A percentile compares a stretch with the other conserved stretches of the same genome.
These are phyloP conservation scores for Fusarium tricinctum DNA, from an alignment of 2,329 filamentous ascomycete species.

Conservation along the genomic window DNA sequence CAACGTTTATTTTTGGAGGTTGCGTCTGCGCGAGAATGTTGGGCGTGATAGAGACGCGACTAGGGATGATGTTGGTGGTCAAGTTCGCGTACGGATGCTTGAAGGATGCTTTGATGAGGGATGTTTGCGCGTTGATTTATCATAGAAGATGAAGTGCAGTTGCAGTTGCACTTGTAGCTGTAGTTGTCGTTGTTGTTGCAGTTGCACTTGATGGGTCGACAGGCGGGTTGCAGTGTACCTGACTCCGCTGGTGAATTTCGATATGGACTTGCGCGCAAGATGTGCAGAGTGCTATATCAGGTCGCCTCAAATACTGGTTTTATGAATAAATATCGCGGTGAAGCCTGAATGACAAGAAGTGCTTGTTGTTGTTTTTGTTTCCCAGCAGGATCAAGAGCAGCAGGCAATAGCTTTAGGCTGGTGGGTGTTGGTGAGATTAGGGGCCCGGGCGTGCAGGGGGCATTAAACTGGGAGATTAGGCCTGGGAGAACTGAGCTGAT, in stretches of 20 bases:
- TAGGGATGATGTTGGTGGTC: constrained; percentile 21
- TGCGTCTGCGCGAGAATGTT: constrained; percentile 31
- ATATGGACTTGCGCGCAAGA: constrained; percentile 29
- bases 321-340: constrained; percentile 5
- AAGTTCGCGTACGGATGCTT: constrained; percentile 30
- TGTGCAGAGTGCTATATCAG: constrained; percentile 9
- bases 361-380: constrained; percentile 41
- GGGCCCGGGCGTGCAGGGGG: constrained; percentile 46
- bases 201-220: constrained; percentile 12
- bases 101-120: constrained; percentile 30
- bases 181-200: background rate
- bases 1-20: constrained; percentile 37
- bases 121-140: constrained; percentile 36
- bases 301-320: constrained; percentile 4
- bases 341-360: constrained; percentile 26
- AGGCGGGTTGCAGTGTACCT: constrained; percentile 19
- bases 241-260: constrained; percentile 12
- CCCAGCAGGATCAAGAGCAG: constrained; percentile 28
- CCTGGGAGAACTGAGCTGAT: constrained; percentile 43
- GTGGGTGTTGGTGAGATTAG: constrained; percentile 48
- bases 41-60: constrained; percentile 44
- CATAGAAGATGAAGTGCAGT: constrained; percentile 39
- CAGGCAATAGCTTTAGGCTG: constrained; percentile 31
- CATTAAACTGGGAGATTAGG: constrained; percentile 46
- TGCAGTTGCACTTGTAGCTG: constrained; percentile 8